Conservation (phyloP, 2,329 filamentous ascomycete genomes). For the Calonectria montana region DNA sequence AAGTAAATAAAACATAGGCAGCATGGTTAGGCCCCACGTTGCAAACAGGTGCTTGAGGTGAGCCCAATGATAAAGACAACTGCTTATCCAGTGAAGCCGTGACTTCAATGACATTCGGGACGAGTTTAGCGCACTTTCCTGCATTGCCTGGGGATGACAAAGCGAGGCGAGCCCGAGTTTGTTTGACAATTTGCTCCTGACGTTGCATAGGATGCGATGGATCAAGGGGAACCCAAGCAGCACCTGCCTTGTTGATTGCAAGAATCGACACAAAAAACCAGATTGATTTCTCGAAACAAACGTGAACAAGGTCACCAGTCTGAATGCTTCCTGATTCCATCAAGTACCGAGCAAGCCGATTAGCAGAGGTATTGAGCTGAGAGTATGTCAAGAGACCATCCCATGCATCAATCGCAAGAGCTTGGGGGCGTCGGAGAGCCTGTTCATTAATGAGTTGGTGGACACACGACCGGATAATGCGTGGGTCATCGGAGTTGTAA, state of each 20-base stretch:
- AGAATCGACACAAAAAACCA: slow-evolving; percentile 11
- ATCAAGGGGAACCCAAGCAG: slow-evolving; percentile 5
- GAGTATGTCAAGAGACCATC: background rate
- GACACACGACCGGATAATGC: background rate
- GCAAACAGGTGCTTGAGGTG: background rate
- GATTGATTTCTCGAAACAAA: slow-evolving; percentile 2
- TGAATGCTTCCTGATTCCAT: background rate
- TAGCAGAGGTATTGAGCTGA: background rate
- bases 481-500: background rate
- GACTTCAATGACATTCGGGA: background rate
- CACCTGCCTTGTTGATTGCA: slow-evolving; percentile 4
- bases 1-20: slow-evolving; percentile 41
- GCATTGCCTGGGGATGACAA: background rate
- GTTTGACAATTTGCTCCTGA: background rate
- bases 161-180: background rate
- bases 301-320: background rate
- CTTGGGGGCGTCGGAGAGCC: background rate
- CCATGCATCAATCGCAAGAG: background rate
- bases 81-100: background rate
- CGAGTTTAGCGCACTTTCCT: background rate
- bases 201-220: background rate
- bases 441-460: background rate
- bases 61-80: background rate
- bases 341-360: background rate
- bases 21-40: background rate